Base-by-base conservation (phyloP, 2,329 filamentous ascomycete genomes). In the Fusarium longipes region DNA sequence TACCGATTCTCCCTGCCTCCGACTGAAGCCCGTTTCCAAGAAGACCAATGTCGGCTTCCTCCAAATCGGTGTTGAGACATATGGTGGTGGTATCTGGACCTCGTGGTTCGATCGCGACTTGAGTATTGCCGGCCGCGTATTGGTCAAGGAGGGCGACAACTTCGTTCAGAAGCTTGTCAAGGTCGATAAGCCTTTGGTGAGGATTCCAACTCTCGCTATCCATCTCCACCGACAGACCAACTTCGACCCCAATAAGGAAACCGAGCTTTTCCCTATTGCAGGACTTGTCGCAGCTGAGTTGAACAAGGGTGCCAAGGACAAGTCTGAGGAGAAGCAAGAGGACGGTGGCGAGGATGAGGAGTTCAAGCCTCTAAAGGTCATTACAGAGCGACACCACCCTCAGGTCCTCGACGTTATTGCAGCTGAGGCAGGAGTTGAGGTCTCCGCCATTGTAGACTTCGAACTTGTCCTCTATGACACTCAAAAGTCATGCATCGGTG, bases 71-170 rank as follows among this genome's bases (percentile, higher is more conserved):
- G 95, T 97, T 50, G 96, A 99, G 83, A 95, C 93, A 3, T 99
- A 99, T 76, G 96, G 96, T 52, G 96, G 96, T 64, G 96, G 96
- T 56, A 90, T 98, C 74, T 98, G 95, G 95, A 94, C 97, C 80
- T 97, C 93, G 44, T 99, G 91, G 96, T 99, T 99, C 76, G 96
- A 99, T 78, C 90, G 96, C 49, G 96, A 99, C 77, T 83, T 99
- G 65, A 91, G 92, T 72, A 89, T 98, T 53, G 96, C 96, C 30
- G 96, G 96, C 10, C 87, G 96, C 61, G 92, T 92, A 15, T 90
- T 98, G 83, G 92, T 96, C 56, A 89, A 87, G 72, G 89, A 89
- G 57, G 86, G 85, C 44, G 86, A 91, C 59, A 89, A 86, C 67
- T 92, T 97, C 68, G 87, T 89, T 65, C 91, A 93, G 80, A 94